Evolutionary conservation across 2,329 filamentous ascomycete species (phyloP).

Genomic region (Fusarium brevicatenulatum): DNA sequence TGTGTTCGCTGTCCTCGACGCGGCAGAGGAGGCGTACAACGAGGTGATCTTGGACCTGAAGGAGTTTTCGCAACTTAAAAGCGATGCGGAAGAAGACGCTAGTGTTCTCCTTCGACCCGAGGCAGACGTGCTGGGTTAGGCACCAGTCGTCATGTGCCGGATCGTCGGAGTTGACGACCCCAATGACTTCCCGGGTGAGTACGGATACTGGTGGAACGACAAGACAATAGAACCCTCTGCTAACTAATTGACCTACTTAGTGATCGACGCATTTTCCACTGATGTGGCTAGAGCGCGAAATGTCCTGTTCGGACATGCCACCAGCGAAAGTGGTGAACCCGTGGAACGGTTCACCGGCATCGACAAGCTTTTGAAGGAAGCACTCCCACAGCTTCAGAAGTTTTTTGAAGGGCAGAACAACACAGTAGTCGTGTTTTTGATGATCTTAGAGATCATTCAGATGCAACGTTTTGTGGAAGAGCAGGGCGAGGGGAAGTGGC

Average conservation of each 20-base stretch:
- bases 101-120: not conserved
- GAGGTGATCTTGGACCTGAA: too few species aligned
- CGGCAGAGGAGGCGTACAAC: too few species aligned
- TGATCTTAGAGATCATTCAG: not conserved
- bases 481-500: not conserved
- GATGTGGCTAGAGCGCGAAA: accelerated
- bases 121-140: not conserved
- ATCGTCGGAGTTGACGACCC: not conserved
- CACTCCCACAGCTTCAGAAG: too few species aligned
- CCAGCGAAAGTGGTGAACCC: too few species aligned
- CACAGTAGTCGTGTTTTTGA: accelerated
- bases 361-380: too few species aligned
- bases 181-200: too few species aligned
- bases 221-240: too few species aligned
- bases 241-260: not conserved
- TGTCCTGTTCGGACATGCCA: not conserved
- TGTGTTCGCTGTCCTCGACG: too few species aligned
- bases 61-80: too few species aligned
- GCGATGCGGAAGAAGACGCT: not conserved
- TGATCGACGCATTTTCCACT: not conserved
- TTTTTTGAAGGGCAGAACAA: not conserved
- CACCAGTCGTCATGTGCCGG: not conserved
- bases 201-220: too few species aligned
- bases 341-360: too few species aligned
- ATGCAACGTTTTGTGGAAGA: not conserved